Evolutionary conservation across 2,329 filamentous ascomycete species (phyloP).

Genomic region (Xylariaceae sp.): DNA sequence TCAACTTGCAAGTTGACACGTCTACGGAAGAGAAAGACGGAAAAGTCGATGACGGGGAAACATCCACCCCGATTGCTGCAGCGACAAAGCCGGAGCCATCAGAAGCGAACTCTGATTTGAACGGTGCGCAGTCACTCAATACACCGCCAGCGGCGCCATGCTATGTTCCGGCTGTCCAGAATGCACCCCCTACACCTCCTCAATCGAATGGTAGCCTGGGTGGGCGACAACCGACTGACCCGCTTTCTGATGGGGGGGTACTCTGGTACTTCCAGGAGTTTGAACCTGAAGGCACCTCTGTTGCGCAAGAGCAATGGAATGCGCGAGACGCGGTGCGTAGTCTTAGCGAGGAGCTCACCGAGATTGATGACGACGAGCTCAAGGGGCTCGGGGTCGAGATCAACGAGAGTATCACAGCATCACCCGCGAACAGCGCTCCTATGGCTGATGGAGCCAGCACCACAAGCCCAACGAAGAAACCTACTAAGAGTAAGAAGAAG

Average conservation of each 20-base stretch:
- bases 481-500: conserved; percentile 24
- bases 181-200: conserved; percentile 61
- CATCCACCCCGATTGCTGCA: conserved; percentile 4
- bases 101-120: conserved; percentile 29
- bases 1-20: conserved; percentile 46
- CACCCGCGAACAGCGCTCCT: conserved; percentile 26
- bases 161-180: conserved; percentile 37
- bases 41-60: conserved; percentile 29
- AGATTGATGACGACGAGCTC: conserved; percentile 87
- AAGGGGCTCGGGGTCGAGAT: conserved; percentile 61
- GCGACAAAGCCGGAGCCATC: conserved; percentile 23
- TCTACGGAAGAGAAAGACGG: conserved; percentile 32
- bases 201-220: conserved; percentile 57
- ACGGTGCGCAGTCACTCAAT: conserved; percentile 32
- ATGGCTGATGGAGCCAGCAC: conserved; percentile 19
- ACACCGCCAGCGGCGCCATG: conserved; percentile 48
- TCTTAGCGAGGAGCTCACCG: conserved; percentile 84
- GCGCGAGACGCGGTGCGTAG: conserved; percentile 62
- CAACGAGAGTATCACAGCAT: conserved; percentile 43
- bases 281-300: conserved; percentile 73
- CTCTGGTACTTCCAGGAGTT: conserved; percentile 86
- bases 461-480: conserved; percentile 25
- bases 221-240: conserved; percentile 44
- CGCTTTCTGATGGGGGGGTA: conserved; percentile 68
- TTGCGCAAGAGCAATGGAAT: conserved; percentile 70